phyloP scores from a whole-genome alignment of 1,284 basidiomycete species.

The Pseudozyma tsukubaensis region DNA sequence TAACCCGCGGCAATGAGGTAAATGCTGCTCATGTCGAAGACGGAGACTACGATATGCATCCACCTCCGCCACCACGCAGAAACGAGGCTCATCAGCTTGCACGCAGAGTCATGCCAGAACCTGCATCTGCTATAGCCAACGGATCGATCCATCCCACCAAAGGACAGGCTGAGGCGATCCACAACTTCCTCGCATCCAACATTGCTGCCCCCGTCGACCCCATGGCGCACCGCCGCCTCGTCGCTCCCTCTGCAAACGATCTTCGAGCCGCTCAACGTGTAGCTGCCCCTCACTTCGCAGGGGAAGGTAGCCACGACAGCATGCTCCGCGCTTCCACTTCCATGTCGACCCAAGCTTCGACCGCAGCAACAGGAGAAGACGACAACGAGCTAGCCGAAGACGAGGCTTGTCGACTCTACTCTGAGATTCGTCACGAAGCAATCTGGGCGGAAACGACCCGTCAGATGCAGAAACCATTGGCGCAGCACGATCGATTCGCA shows the following conservation, averaged over 20 bases:
- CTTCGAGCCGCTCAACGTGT: slow-evolving; percentile 24
- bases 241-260: slow-evolving; percentile 29
- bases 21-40: slow-evolving; percentile 5
- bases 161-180: slow-evolving; percentile 40
- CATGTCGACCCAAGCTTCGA: slow-evolving; percentile 11
- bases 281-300: slow-evolving; percentile 1
- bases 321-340: slow-evolving; percentile 6
- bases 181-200: slow-evolving; percentile 44
- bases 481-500: slow-evolving; percentile 32
- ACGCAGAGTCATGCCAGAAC: slow-evolving; percentile 13
- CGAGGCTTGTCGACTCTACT: slow-evolving; percentile 31
- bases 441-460: slow-evolving; percentile 53
- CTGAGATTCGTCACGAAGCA: slow-evolving; percentile 41
- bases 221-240: slow-evolving; percentile 30
- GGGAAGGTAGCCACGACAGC: slow-evolving; percentile 5
- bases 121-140: slow-evolving; percentile 14
- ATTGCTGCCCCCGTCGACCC: slow-evolving; percentile 37
- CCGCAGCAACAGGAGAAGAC: slow-evolving; percentile 7
- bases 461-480: slow-evolving; percentile 38
- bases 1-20: not conserved
- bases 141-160: slow-evolving; percentile 33
- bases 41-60: slow-evolving; percentile 35
- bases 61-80: slow-evolving; percentile 34
- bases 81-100: slow-evolving; percentile 47
- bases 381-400: slow-evolving; percentile 37